Conservation (phyloP, 441 rosid species). For the Gossypium gossypioides region DNA sequence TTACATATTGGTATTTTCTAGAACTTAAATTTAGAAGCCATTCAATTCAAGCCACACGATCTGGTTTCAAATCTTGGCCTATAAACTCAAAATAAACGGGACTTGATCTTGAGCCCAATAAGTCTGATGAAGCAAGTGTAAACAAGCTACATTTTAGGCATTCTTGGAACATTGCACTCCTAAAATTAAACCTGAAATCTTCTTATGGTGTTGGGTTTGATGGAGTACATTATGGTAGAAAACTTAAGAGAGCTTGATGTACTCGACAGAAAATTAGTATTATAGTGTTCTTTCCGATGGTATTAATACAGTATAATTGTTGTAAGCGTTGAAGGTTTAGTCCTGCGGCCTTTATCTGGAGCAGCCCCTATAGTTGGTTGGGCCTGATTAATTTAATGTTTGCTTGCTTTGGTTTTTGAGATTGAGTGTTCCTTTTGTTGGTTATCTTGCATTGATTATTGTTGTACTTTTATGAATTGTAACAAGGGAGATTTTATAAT, state of each 20-base stretch:
- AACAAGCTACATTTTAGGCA: background rate
- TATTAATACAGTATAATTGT: background rate
- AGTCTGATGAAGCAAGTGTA: background rate
- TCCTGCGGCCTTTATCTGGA: background rate
- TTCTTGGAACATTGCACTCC: background rate
- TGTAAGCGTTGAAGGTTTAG: background rate
- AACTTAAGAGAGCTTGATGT: background rate
- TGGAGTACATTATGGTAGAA: background rate
- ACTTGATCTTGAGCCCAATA: background rate
- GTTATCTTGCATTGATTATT: background rate
- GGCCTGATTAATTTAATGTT: background rate
- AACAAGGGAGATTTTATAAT: background rate
- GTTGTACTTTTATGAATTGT: background rate
- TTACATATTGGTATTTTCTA: background rate
- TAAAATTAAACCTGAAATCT: background rate
- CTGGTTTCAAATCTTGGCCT: background rate
- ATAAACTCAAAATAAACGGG: background rate
- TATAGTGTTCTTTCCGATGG: background rate
- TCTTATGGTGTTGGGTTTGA: background rate
- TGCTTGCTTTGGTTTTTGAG: background rate
- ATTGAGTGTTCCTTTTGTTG: background rate
- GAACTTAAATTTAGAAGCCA: background rate
- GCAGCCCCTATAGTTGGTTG: background rate
- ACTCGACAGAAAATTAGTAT: background rate
- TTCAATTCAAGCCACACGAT: background rate